phyloP scores from a whole-genome alignment of 2,329 filamentous ascomycete genomes.

The Exophiala calicioides region DNA sequence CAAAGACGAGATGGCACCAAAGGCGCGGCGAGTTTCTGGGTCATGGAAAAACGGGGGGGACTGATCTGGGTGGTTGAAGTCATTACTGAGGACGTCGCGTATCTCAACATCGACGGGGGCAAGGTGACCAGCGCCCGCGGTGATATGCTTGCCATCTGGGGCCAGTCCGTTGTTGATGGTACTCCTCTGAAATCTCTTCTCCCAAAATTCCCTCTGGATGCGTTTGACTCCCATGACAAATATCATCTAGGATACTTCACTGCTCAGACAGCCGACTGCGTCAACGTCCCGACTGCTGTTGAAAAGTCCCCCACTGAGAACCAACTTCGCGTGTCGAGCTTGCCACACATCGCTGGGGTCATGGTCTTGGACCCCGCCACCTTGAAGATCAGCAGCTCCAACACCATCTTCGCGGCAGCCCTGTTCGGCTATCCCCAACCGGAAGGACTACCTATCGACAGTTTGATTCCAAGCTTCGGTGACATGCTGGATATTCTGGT shows the following conservation, averaged over 20 bases:
- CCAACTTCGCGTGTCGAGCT: slow-evolving; percentile 83
- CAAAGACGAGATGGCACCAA: slow-evolving; percentile 91
- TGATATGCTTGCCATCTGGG: slow-evolving; percentile 85
- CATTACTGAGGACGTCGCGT: slow-evolving; percentile 89
- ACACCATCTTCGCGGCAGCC: slow-evolving; percentile 89
- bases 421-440: slow-evolving; percentile 87
- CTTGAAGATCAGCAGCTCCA: slow-evolving; percentile 84
- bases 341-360: slow-evolving; percentile 96
- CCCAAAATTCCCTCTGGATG: slow-evolving; percentile 74
- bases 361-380: slow-evolving; percentile 81
- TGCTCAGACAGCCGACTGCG: slow-evolving; percentile 71
- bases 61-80: slow-evolving; percentile 98
- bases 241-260: slow-evolving; percentile 75
- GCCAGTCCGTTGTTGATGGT: slow-evolving; percentile 63
- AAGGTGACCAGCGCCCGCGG: slow-evolving; percentile 69
- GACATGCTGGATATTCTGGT: slow-evolving; percentile 77
- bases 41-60: slow-evolving; percentile 92
- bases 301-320: slow-evolving; percentile 69
- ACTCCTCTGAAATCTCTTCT: slow-evolving; percentile 77
- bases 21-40: slow-evolving; percentile 94
- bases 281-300: slow-evolving; percentile 82
- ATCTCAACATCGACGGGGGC: slow-evolving; percentile 74
- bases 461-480: slow-evolving; percentile 84
- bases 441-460: slow-evolving; percentile 75
- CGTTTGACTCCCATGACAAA: slow-evolving; percentile 35